Evolutionary conservation across 2,329 filamentous ascomycete species (phyloP).

Genomic region (Fusarium circinatum): DNA sequence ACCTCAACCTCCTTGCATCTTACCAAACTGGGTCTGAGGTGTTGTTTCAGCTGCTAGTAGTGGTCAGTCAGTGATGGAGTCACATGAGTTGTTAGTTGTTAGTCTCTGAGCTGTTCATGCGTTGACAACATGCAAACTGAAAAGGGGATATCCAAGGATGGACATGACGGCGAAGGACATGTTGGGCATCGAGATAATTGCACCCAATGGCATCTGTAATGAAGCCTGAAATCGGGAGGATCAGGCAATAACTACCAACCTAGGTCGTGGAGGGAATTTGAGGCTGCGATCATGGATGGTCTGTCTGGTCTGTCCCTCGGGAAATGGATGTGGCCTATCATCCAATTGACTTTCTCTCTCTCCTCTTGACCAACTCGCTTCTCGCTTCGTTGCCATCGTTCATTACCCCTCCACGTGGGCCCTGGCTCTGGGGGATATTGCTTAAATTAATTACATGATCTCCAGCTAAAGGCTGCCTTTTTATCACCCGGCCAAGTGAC

Average conservation of each 20-base stretch:
- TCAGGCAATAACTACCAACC: not conserved
- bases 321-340: not conserved
- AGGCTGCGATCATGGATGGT: not conserved
- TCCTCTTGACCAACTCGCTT: not conserved
- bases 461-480: not conserved
- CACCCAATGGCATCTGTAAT: not conserved
- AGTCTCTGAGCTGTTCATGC: conserved; percentile 39
- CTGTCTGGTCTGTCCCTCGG: conserved; percentile 1
- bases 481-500: conserved; percentile 19
- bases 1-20: not conserved
- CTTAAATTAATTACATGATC: conserved; percentile 23
- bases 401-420: conserved; percentile 39
- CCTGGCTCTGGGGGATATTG: conserved; percentile 15
- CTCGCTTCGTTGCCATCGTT: not conserved
- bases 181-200: conserved; percentile 7
- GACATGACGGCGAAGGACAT: not conserved
- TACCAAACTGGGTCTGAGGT: not conserved
- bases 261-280: not conserved
- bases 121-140: conserved; percentile 20
- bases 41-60: not conserved
- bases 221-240: not conserved
- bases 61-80: conserved; percentile 16
- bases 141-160: conserved; percentile 1
- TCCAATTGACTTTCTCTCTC: not conserved
- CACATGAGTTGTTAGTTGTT: conserved; percentile 30